Evolutionary conservation across 2,329 filamentous ascomycete species (phyloP).

Genomic region (Diaporthe citriasiana): DNA sequence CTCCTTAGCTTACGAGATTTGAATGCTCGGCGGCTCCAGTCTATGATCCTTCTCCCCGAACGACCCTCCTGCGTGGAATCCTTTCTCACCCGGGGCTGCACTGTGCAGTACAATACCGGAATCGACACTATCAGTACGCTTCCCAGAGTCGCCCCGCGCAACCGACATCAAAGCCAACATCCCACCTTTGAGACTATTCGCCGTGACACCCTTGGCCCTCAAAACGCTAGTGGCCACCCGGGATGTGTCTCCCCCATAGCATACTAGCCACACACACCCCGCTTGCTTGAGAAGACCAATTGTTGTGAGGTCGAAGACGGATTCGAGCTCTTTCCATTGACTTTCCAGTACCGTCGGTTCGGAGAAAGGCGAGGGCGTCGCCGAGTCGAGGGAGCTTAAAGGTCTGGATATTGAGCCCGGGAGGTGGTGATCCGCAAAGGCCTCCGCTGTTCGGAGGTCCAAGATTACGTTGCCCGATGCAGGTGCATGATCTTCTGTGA

Average conservation of each 20-base stretch:
- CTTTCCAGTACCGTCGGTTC: neutral
- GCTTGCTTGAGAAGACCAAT: neutral
- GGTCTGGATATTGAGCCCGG: conserved; percentile 1
- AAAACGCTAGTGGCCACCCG: neutral
- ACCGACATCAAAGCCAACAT: neutral
- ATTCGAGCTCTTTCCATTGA: conserved; percentile 3
- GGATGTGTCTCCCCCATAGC: neutral
- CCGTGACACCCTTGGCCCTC: neutral
- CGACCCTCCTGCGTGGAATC: too few species aligned
- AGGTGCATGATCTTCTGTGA: neutral
- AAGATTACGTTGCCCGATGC: neutral
- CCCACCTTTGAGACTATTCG: neutral
- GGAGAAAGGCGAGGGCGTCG: neutral
- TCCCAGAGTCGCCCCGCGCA: neutral
- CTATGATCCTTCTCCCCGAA: neutral
- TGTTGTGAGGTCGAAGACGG: neutral
- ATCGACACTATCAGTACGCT: neutral
- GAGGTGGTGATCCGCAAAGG: neutral
- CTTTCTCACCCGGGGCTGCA: neutral
- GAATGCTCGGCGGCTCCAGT: neutral
- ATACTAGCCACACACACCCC: neutral
- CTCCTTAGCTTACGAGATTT: neutral
- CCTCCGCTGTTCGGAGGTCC: neutral
- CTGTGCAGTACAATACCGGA: neutral
- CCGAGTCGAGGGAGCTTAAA: neutral